A percentile compares a stretch with the other conserved stretches of the same genome.
phyloP scores from a whole-genome alignment of 2,329 filamentous ascomycete species.

The Pseudocercospora vitis region DNA sequence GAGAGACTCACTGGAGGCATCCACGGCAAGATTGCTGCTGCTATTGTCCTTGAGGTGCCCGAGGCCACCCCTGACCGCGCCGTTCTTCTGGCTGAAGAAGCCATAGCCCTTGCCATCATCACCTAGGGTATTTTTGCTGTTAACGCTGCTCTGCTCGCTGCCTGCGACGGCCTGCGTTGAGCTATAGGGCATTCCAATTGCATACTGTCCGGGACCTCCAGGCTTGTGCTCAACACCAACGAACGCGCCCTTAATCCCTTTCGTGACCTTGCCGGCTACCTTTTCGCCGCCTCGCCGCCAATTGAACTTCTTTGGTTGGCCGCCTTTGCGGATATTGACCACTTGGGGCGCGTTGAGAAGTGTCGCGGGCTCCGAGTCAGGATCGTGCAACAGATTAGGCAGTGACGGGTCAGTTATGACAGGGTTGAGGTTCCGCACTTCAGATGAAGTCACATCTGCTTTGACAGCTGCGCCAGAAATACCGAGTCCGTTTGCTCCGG shows the following conservation, averaged over 20 bases:
- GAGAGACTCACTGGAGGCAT: constrained; percentile 35
- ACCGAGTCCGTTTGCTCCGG: constrained; percentile 58
- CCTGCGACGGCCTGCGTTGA: constrained; percentile 33
- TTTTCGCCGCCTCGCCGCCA: constrained; percentile 97
- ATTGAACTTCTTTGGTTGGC: constrained; percentile 90
- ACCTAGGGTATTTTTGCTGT: constrained; percentile 26
- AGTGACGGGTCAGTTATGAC: constrained; percentile 40
- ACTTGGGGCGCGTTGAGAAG: constrained; percentile 78
- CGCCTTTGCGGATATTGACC: constrained; percentile 86
- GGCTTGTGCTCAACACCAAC: constrained; percentile 46
- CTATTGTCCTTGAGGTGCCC: constrained; percentile 47
- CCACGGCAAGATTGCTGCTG: constrained; percentile 43
- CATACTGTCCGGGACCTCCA: constrained; percentile 26
- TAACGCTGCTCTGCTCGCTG: constrained; percentile 33
- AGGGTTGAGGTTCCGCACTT: constrained; percentile 47
- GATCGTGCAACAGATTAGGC: constrained; percentile 51
- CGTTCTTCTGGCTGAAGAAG: constrained; percentile 41
- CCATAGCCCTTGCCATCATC: constrained; percentile 34
- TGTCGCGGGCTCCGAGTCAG: constrained; percentile 63
- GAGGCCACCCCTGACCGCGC: constrained; percentile 33
- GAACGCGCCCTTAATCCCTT: constrained; percentile 90
- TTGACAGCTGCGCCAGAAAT: constrained; percentile 51
- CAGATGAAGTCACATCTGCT: constrained; percentile 26
- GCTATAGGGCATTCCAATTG: constrained; percentile 37
- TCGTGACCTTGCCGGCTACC: constrained; percentile 89